Conservation (phyloP, 192 early-diverging fungal genomes). For the Umbelopsis ramanniana region DNA sequence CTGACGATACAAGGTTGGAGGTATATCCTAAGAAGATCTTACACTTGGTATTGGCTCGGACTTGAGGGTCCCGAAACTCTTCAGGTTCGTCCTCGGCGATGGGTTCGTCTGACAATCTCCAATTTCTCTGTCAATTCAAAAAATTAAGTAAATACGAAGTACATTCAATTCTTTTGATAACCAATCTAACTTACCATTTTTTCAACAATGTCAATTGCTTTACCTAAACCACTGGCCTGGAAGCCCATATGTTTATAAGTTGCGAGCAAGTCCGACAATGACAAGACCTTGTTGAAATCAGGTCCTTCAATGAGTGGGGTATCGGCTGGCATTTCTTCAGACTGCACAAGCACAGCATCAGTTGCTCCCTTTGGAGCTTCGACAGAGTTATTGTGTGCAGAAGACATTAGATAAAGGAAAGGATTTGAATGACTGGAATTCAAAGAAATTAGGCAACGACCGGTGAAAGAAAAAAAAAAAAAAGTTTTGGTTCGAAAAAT, state of each 20-base stretch:
- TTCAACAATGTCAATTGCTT: slow-evolving; percentile 91
- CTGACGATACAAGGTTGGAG: slow-evolving; percentile 96
- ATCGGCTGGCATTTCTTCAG: slow-evolving; percentile 70
- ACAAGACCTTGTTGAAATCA: slow-evolving; percentile 89
- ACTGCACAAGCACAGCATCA: slow-evolving; percentile 70
- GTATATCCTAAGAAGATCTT: slow-evolving; percentile 99
- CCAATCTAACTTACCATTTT: slow-evolving; percentile 68
- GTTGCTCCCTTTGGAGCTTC: slow-evolving; percentile 44
- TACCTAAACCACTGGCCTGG: slow-evolving; percentile 89
- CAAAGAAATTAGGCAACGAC: background rate
- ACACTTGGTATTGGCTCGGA: slow-evolving; percentile 76
- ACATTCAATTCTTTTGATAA: background rate
- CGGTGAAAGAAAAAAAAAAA: slow-evolving; percentile 15
- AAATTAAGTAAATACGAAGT: background rate
- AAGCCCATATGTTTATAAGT: slow-evolving; percentile 86
- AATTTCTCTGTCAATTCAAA: slow-evolving; percentile 51
- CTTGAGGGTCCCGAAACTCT: slow-evolving; percentile 60
- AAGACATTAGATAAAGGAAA: background rate
- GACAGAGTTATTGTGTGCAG: background rate
- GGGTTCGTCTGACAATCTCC: slow-evolving; percentile 92
- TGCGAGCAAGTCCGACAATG: slow-evolving; percentile 72
- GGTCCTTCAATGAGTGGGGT: slow-evolving; percentile 77
- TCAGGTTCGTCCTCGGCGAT: slow-evolving; percentile 63
- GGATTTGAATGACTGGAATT: background rate
- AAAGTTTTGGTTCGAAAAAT: background rate